Conservation (phyloP, 1,139 yeast genomes). For the Scheffersomyces cryptocercus region DNA sequence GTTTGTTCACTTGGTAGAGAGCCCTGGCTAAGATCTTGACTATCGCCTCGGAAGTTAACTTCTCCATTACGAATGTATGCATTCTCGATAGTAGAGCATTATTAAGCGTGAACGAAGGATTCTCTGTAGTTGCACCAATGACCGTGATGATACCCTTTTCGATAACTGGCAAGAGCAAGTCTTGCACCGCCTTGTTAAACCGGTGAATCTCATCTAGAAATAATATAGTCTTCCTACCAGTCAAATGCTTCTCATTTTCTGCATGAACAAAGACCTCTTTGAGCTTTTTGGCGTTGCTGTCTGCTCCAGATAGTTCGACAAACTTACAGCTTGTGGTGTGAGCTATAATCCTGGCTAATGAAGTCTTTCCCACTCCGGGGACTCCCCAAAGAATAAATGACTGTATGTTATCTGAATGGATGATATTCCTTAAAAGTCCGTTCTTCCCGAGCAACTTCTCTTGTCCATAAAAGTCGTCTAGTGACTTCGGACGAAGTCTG, state of each 20-base stretch:
- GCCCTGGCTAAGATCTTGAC: conserved; percentile 63
- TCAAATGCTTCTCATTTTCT: conserved; percentile 61
- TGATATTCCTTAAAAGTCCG: conserved; percentile 72
- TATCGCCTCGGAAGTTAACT: conserved; percentile 57
- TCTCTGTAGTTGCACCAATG: conserved; percentile 96
- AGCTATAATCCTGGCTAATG: conserved; percentile 64
- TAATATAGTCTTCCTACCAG: conserved; percentile 71
- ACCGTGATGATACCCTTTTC: conserved; percentile 67
- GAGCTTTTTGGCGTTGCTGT: conserved; percentile 69
- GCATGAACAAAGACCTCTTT: conserved; percentile 75
- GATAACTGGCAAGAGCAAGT: conserved; percentile 71
- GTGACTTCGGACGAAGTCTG: conserved; percentile 69
- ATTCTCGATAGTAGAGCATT: conserved; percentile 87
- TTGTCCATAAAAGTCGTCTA: conserved; percentile 87
- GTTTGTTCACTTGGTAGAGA: conserved; percentile 57
- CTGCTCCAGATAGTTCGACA: conserved; percentile 86
- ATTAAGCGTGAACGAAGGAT: conserved; percentile 88
- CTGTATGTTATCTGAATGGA: conserved; percentile 65
- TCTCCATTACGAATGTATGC: conserved; percentile 79
- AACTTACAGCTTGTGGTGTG: conserved; percentile 54
- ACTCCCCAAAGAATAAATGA: conserved; percentile 95
- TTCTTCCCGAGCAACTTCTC: conserved; percentile 71
- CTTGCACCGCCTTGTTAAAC: conserved; percentile 88
- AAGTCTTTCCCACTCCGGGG: conserved; percentile 95
- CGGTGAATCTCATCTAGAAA: conserved; percentile 94